A percentile compares a stretch with the other conserved stretches of the same genome.
phyloP scores from a whole-genome alignment of 2,329 filamentous ascomycete genomes.

The Didymella sp. region DNA sequence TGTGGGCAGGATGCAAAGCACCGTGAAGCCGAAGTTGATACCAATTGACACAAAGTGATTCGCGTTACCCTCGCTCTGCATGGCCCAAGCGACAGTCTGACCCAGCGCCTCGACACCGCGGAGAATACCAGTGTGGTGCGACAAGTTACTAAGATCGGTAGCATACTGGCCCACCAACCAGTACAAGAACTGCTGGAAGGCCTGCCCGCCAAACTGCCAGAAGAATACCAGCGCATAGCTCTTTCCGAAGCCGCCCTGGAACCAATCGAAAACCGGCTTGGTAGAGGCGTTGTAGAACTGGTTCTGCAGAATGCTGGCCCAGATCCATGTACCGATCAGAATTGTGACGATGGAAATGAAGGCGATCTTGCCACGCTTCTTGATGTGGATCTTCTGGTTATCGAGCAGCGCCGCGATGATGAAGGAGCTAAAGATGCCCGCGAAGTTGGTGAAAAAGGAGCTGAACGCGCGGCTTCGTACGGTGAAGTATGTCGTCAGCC shows the following conservation, averaged over 20 bases:
- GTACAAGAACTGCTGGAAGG: slow-evolving; percentile 49
- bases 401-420: slow-evolving; percentile 45
- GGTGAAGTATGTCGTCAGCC: slow-evolving; percentile 47
- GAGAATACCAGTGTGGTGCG: slow-evolving; percentile 47
- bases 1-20: slow-evolving; percentile 42
- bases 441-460: slow-evolving; percentile 49
- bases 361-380: slow-evolving; percentile 39
- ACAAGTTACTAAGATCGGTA: slow-evolving; percentile 41
- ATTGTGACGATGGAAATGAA: slow-evolving; percentile 42
- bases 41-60: slow-evolving; percentile 49
- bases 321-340: slow-evolving; percentile 46
- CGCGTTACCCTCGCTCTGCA: slow-evolving; percentile 47
- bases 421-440: slow-evolving; percentile 47
- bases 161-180: slow-evolving; percentile 49
- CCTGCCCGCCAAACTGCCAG: slow-evolving; percentile 48
- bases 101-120: slow-evolving; percentile 46
- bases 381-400: slow-evolving; percentile 45
- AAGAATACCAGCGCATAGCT: slow-evolving; percentile 46
- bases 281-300: slow-evolving; percentile 40
- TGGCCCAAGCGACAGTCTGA: slow-evolving; percentile 48
- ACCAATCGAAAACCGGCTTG: slow-evolving; percentile 44
- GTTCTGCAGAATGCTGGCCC: slow-evolving; percentile 45
- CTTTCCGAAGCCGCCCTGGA: slow-evolving; percentile 44
- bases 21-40: slow-evolving; percentile 45
- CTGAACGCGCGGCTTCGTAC: slow-evolving; percentile 46